phyloP scores from a whole-genome alignment of 352 stramenopile genomes.

The Globisporangium paddicum region DNA sequence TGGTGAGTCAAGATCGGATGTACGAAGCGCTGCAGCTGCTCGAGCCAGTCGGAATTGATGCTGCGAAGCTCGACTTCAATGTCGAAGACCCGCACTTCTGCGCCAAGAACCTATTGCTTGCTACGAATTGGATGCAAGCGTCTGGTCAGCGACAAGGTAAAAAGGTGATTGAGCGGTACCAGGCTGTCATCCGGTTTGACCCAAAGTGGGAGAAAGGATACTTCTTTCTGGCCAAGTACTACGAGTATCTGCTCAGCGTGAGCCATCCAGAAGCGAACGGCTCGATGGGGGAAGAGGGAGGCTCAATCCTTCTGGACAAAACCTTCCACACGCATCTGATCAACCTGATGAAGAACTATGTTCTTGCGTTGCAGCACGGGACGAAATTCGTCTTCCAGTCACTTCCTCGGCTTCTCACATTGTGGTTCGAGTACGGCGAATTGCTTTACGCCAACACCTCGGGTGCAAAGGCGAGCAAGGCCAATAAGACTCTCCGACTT shows the following conservation, averaged over 20 bases:
- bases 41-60: conserved; percentile 76
- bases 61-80: conserved; percentile 65
- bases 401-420: conserved; percentile 94
- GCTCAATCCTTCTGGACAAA: conserved; percentile 38
- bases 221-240: conserved; percentile 89
- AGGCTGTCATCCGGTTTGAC: conserved; percentile 92
- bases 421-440: conserved; percentile 97
- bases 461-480: conserved; percentile 28
- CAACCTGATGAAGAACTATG: conserved; percentile 94
- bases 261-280: conserved; percentile 48
- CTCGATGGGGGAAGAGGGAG: conserved; percentile 36
- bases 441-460: conserved; percentile 35
- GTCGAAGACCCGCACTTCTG: conserved; percentile 69
- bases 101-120: conserved; percentile 89
- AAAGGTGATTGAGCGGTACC: conserved; percentile 93
- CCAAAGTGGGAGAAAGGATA: conserved; percentile 94
- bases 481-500: conserved; percentile 58
- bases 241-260: conserved; percentile 85
- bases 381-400: conserved; percentile 98
- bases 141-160: conserved; percentile 91
- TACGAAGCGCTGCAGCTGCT: conserved; percentile 83
- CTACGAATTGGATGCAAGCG: conserved; percentile 96
- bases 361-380: conserved; percentile 67
- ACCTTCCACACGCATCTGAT: conserved; percentile 75
- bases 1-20: conserved; percentile 79